Percentiles rank a stretch among this genome's conserved stretches.
Conservation (phyloP, 805 yeast species). For the Ogataea glucozyma region DNA sequence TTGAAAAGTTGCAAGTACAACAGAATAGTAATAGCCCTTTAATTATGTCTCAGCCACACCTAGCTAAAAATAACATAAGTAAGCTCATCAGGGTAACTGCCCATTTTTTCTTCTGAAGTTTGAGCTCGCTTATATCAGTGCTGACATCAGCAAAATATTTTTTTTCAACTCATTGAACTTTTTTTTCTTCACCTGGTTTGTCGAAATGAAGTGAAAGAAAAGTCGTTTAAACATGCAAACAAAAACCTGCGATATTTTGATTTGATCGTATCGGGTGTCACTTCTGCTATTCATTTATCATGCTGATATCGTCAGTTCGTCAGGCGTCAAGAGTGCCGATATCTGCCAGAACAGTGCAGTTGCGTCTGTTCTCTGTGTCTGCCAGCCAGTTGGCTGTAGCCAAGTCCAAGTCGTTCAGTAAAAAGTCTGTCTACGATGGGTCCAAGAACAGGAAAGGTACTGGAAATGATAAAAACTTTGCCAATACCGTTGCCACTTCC, state of each 20-base stretch:
- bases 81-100: slow-evolving; percentile 1
- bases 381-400: slow-evolving; percentile 24
- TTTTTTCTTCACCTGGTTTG: too few relatives aligned
- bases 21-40: slow-evolving; percentile 1
- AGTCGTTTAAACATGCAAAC: too few relatives aligned
- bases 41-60: slow-evolving; percentile 7
- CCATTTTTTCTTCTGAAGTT: background rate
- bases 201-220: too few relatives aligned
- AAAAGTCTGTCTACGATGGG: slow-evolving; percentile 25
- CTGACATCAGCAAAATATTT: background rate
- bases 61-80: slow-evolving; percentile 3
- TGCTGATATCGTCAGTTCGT: slow-evolving; percentile 4
- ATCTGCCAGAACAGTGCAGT: slow-evolving; percentile 2
- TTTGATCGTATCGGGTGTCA: too few relatives aligned
- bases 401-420: slow-evolving; percentile 33
- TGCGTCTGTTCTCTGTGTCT: slow-evolving; percentile 17
- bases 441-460: slow-evolving; percentile 34
- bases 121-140: background rate
- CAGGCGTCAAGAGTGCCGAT: background rate
- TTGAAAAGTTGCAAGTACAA: too few relatives aligned
- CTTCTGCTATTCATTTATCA: background rate
- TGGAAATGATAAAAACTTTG: slow-evolving; percentile 34
- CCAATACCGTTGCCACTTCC: slow-evolving; percentile 24
- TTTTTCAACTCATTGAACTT: too few relatives aligned
- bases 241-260: too few relatives aligned